Base-by-base conservation (phyloP, 2,329 filamentous ascomycete species). In the Talaromyces pinophilus region DNA sequence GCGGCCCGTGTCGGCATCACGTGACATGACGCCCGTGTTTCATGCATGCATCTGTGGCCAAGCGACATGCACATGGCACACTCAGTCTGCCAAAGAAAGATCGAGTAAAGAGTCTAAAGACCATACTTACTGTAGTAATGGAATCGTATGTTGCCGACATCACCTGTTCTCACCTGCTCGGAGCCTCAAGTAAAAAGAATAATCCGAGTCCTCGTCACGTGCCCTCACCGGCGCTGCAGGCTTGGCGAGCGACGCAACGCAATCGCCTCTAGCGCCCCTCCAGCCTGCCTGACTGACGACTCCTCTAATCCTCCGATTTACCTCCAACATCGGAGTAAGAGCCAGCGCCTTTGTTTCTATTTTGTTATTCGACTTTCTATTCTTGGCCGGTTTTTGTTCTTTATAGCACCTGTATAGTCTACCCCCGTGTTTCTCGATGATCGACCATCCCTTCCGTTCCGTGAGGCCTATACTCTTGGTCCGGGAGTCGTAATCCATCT, bases 381-480 rank as follows among this genome's bases (percentile, higher is more conserved):
- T 68, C 46, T 48, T 69, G 68, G 67, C 44, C 44, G 8, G 19
- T 59, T 64, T 62, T 52, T 25, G 50, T 59, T 61, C 46, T 62
- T 42, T 57, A 57, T 57, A 42, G 46, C 57, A 46, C 6, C 40
- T 19, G 19, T 64, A 57, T 40, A 48, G 17, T 52, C 52, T 63
- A 50, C 25, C 17, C 52, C 38, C 19, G 68, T 68, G 28, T 64
- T 65, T 62, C 73, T 78, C 76, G 70, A 79, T 77, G 77, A 78
- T 71, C 70, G 70, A 69, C 71, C 68, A 65, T 70, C 65, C 71
- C 71, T 57, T 57, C 54, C 64, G 63, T 67, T 70, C 67, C 69
- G 68, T 70, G 71, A 73, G 73, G 74, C 75, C 69, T 33, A 66
- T 73, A 69, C 70, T 74, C 76, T 75, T 75, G 76, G 74, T 74